A percentile compares a stretch with the other conserved stretches of the same genome.
phyloP scores from a whole-genome alignment of 2,329 filamentous ascomycete genomes.

The Metarhizium brunneum region DNA sequence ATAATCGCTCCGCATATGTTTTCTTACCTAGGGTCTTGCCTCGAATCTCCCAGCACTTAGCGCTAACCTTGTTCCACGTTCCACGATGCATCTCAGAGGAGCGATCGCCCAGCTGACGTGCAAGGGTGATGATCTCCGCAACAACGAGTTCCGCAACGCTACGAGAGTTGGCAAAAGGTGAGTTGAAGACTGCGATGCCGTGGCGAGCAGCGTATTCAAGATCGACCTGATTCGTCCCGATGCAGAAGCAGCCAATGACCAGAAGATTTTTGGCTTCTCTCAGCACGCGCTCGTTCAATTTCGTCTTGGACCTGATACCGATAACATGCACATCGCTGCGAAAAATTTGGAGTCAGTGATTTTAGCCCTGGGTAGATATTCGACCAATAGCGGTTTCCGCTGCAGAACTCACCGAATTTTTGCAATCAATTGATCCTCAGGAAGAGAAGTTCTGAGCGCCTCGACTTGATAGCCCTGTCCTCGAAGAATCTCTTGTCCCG shows the following conservation, averaged over 20 bases:
- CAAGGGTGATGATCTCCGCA: constrained; percentile 82
- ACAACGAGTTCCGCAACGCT: constrained; percentile 96
- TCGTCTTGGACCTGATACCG: constrained; percentile 96
- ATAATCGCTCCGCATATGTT: not conserved
- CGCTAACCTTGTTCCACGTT: constrained; percentile 96
- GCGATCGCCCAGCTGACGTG: constrained; percentile 85
- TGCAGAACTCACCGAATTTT: constrained; percentile 70
- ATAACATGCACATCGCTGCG: constrained; percentile 88
- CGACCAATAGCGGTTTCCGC: not conserved
- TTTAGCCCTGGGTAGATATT: not conserved
- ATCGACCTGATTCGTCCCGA: constrained; percentile 93
- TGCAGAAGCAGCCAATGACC: constrained; percentile 97
- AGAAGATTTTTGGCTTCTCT: constrained; percentile 87
- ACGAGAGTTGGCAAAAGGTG: constrained; percentile 94
- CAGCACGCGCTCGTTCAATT: constrained; percentile 77
- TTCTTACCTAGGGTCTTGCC: constrained; percentile 81
- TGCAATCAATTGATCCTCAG: constrained; percentile 89
- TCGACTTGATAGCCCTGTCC: constrained; percentile 95
- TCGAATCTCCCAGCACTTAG: constrained; percentile 94
- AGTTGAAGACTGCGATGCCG: constrained; percentile 98
- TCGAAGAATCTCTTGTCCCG: constrained; percentile 72
- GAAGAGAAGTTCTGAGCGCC: constrained; percentile 75
- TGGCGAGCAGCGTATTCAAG: constrained; percentile 72
- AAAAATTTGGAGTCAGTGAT: constrained; percentile 8
- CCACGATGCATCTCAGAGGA: constrained; percentile 90